These are phyloP conservation scores for Euryodendron excelsum DNA, from an alignment of 148 eudicot species.

Conservation along the genomic window DNA sequence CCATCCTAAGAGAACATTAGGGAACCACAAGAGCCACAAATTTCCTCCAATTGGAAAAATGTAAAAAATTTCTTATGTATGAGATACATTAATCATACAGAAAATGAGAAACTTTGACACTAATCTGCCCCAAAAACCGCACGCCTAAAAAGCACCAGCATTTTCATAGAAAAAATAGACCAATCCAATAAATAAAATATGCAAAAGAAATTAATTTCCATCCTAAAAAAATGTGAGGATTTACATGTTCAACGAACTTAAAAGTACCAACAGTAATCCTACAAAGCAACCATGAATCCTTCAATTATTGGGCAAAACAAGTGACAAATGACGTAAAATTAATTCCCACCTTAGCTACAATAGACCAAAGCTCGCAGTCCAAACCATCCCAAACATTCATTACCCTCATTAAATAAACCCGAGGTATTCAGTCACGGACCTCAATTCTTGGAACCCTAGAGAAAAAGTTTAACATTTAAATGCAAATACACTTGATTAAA, in stretches of 20 bases:
- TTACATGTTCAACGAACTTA: neutral
- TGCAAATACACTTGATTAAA: no score
- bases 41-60: neutral
- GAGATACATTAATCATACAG: neutral
- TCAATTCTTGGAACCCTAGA: no score
- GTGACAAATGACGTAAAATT: no score
- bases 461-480: no score
- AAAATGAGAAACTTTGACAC: neutral
- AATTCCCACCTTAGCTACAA: no score
- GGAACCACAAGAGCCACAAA: neutral
- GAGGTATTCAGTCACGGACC: no score
- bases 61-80: neutral
- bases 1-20: neutral
- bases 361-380: no score
- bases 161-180: neutral
- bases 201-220: neutral
- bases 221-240: neutral
- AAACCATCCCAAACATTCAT: no score
- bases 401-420: no score
- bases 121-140: neutral
- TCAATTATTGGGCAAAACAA: no score
- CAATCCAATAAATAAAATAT: neutral
- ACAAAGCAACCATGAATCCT: no score
- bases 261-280: neutral
- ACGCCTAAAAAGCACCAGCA: neutral